A percentile compares a stretch with the other conserved stretches of the same genome.
Evolutionary conservation across 2,329 filamentous ascomycete species (phyloP).

Genomic region (Fusarium incarnatum): DNA sequence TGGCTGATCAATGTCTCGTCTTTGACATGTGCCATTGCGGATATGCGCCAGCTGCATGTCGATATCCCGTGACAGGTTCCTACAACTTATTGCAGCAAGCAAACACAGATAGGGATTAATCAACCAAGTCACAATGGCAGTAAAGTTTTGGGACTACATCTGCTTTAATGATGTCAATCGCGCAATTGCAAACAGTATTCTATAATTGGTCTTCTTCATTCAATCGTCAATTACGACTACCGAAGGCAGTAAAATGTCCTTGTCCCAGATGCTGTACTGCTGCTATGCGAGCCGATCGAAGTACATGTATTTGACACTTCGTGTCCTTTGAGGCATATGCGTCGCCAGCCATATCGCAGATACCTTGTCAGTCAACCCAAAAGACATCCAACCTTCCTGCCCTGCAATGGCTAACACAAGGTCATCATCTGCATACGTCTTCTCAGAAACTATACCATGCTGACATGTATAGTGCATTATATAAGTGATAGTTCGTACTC

Average conservation of each 20-base stretch:
- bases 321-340: slow-evolving; percentile 11
- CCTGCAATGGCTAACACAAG: slow-evolving; percentile 33
- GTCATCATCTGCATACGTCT: slow-evolving; percentile 14
- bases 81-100: not conserved
- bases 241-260: slow-evolving; percentile 1
- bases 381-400: slow-evolving; percentile 44
- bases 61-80: not conserved
- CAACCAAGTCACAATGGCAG: not conserved
- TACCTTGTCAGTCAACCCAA: slow-evolving; percentile 41
- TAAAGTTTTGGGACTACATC: not conserved
- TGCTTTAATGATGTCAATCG: not conserved
- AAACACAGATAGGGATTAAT: not conserved
- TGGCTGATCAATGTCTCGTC: slow-evolving; percentile 14
- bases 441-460: slow-evolving; percentile 28
- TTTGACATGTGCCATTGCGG: slow-evolving; percentile 26
- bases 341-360: slow-evolving; percentile 16
- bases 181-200: not conserved
- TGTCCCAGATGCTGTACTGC: slow-evolving; percentile 12
- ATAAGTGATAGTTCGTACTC: slow-evolving; percentile 27
- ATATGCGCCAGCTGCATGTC: not conserved
- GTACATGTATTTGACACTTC: slow-evolving; percentile 12
- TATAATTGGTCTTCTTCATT: not conserved
- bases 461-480: slow-evolving; percentile 10
- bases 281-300: slow-evolving; percentile 4
- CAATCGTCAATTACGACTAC: not conserved